Conservation (phyloP, 441 rosid species). For the Euphorbia schlechtendalii region DNA sequence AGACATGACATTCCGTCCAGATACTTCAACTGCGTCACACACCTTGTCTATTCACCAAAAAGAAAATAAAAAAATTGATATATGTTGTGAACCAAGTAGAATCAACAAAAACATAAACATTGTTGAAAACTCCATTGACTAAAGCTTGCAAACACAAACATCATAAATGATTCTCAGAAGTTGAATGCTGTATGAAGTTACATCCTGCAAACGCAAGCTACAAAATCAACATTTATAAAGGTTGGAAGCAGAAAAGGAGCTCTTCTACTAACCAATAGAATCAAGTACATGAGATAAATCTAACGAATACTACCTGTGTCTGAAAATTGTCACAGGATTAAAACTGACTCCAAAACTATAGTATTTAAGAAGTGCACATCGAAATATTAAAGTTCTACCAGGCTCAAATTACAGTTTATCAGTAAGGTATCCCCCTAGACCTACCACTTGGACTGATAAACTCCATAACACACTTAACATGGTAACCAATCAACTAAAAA, state of each 20-base stretch:
- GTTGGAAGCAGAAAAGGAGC: not conserved
- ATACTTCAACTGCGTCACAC: constrained; percentile 46
- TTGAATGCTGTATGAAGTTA: not conserved
- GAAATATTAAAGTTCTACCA: not conserved
- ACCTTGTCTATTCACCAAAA: constrained; percentile 29
- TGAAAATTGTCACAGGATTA: not conserved
- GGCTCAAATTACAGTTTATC: not conserved
- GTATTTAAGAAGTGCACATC: not conserved
- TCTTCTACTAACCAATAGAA: not conserved
- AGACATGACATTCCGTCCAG: constrained; percentile 46
- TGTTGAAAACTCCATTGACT: not conserved
- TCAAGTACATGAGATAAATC: not conserved
- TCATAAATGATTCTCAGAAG: not conserved
- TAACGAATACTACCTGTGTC: not conserved
- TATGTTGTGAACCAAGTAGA: not conserved
- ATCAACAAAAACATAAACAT: not conserved
- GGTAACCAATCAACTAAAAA: not conserved
- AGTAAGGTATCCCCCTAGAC: not conserved
- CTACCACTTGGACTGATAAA: not conserved
- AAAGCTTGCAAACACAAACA: constrained; percentile 1
- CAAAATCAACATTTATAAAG: not conserved
- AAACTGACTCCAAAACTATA: not conserved
- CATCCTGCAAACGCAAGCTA: not conserved
- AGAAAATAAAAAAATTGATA: not conserved
- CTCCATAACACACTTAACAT: not conserved